Evolutionary conservation across 176 grass and related monocot species (phyloP).

Genomic region (Oryza nivara): DNA sequence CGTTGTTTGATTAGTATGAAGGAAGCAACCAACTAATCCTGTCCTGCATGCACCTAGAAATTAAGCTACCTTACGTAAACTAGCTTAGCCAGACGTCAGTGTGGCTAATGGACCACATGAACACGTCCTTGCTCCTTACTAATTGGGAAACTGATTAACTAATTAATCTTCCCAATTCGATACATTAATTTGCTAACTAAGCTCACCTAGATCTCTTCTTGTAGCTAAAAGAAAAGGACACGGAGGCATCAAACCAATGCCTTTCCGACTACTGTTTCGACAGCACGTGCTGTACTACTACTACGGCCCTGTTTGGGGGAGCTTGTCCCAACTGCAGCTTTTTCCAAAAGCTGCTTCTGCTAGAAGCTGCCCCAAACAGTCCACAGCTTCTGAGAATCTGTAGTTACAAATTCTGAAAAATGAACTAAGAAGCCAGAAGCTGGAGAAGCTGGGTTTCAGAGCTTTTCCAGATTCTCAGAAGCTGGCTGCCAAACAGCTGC

Average conservation of each 20-base stretch:
- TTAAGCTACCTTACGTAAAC: background rate
- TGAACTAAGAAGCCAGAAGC: too few species aligned
- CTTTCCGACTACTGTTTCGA: background rate
- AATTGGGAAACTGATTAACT: background rate
- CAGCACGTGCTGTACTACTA: background rate
- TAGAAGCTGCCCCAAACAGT: too few species aligned
- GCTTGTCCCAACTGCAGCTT: too few species aligned
- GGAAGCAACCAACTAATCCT: background rate
- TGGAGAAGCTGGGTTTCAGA: too few species aligned
- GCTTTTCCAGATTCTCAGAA: too few species aligned
- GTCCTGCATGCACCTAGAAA: background rate
- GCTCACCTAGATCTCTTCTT: background rate
- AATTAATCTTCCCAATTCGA: background rate
- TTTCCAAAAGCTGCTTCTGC: too few species aligned
- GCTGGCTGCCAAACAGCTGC: too few species aligned
- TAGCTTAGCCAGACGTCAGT: background rate
- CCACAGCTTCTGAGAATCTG: too few species aligned
- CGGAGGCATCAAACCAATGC: background rate
- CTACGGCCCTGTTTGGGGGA: too few species aligned
- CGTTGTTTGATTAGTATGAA: background rate
- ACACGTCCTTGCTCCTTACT: background rate
- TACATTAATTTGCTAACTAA: background rate
- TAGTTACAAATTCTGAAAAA: too few species aligned
- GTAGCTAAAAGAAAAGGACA: background rate
- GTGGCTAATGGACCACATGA: background rate